A percentile compares a stretch with the other conserved stretches of the same genome.
Conservation (phyloP, 768 basidiomycete species). For the Lentinula sp. region DNA sequence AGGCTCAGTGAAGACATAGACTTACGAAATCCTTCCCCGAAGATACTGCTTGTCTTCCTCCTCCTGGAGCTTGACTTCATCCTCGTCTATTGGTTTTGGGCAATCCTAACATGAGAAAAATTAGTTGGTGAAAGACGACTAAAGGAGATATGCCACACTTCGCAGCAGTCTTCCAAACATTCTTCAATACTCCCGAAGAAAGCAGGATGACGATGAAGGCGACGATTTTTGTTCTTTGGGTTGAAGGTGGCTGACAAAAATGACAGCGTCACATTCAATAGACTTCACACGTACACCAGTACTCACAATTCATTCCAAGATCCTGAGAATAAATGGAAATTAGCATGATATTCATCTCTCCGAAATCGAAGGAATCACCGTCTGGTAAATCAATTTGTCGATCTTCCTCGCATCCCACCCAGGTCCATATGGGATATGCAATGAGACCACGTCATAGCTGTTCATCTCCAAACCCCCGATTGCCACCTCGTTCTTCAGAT, state of each 20-base stretch:
- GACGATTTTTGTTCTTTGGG: constrained; percentile 54
- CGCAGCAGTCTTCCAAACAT: constrained; percentile 57
- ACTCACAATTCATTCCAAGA: constrained; percentile 52
- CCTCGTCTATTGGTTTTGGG: constrained; percentile 47
- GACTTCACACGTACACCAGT: too few relatives aligned
- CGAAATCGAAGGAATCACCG: constrained; percentile 27
- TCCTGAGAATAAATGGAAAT: constrained; percentile 28
- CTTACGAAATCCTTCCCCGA: constrained; percentile 45
- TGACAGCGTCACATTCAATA: too few relatives aligned
- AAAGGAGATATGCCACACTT: constrained; percentile 24
- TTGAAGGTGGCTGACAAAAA: constrained; percentile 45
- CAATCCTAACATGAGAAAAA: constrained; percentile 33
- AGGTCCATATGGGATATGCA: constrained; percentile 59
- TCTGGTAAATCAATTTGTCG: constrained; percentile 52
- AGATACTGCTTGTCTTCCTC: constrained; percentile 50
- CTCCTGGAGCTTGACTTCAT: constrained; percentile 45
- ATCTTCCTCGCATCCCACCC: constrained; percentile 53
- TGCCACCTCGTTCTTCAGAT: constrained; percentile 40
- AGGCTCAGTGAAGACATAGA: constrained; percentile 4
- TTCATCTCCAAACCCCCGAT: constrained; percentile 46
- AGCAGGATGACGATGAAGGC: constrained; percentile 57
- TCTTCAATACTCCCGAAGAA: constrained; percentile 57
- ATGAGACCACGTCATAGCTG: constrained; percentile 46
- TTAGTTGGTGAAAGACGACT: too few relatives aligned
- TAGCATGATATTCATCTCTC: not conserved